phyloP scores from a whole-genome alignment of 306 rosid genomes.

The Leucaena leucocephala region DNA sequence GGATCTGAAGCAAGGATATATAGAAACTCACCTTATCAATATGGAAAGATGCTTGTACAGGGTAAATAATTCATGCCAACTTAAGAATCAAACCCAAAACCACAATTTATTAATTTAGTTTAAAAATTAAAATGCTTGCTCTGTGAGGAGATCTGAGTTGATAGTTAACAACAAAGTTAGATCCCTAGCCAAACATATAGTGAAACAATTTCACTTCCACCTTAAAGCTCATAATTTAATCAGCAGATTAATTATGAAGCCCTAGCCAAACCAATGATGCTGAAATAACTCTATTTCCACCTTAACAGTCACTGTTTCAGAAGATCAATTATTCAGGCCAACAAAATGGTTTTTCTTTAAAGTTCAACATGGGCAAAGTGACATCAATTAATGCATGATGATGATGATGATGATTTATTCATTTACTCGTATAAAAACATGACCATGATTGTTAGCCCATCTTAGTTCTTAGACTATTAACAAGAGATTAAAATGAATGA shows the following conservation, averaged over 20 bases:
- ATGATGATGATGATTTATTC: not conserved
- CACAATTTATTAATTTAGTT: conserved; percentile 7
- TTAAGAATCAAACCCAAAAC: conserved; percentile 9
- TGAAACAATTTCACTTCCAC: not conserved
- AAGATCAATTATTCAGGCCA: conserved; percentile 25
- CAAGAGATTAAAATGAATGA: conserved; percentile 26
- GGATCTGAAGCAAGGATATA: conserved; percentile 19
- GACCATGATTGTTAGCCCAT: not conserved
- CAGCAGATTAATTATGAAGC: not conserved
- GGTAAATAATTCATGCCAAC: not conserved
- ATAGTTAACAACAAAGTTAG: conserved; percentile 15
- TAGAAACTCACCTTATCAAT: not conserved
- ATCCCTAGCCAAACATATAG: conserved; percentile 11
- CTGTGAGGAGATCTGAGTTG: not conserved
- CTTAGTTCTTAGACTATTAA: not conserved
- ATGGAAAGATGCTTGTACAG: not conserved
- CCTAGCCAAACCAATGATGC: not conserved
- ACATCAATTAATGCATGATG: not conserved
- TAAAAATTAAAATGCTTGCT: not conserved
- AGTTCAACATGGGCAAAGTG: not conserved
- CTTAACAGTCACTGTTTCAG: conserved; percentile 7
- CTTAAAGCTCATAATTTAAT: not conserved
- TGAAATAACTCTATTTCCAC: conserved; percentile 14
- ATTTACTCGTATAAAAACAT: not conserved
- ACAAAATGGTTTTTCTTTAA: not conserved